Evolutionary conservation across 2,329 filamentous ascomycete genomes (phyloP), one percentile per base, ranked within the genome.

Genomic region (Venturiaceae sp.): DNA sequence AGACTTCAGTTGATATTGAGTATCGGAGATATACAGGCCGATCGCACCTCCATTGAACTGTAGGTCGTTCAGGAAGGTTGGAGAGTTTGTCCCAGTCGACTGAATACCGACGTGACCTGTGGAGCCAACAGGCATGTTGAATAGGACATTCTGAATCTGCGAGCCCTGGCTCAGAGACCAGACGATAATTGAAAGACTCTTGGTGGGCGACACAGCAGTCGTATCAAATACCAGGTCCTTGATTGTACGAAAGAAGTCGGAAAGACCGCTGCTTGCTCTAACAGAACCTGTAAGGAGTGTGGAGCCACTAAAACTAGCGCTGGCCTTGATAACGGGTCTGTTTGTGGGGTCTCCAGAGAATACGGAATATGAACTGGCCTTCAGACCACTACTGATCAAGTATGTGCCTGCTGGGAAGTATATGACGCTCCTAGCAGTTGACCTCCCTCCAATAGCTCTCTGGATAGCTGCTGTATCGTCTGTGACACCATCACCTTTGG

Each of bases 381-480:
- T 74, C 63, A 97, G 83, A 23, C 92, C 89, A 66, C 78, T 80
- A 69, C 84, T 90, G 65, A 97, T 85, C n/a, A 87, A 68, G 68
- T 96, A 97, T 58, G 85, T 95, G 63, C 92, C 92, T 11, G 89
- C 79, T 39, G 91, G 92, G 77, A 97, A 95, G 77, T 95, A 97
- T 57, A 97, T 84, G 36, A 26, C 9, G 7, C 11, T 8, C 7
- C n/a, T 28, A 26, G 8, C 23, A 9, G 46, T 58, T 36, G 56
- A 50, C 36, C 14, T 28, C 11, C n/a, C 36, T 39, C 36, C 36
- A 39, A 39, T 39, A 50, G 44, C 16, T 13, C 82, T 80, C 72
- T 96, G 91, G 67, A 97, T 87, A 19, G 86, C 88, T 5, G 80
- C 82, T 16, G 92, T 96, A 68, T 97, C 94, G 66, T 97, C 92